Percentiles rank a stretch among this genome's conserved stretches.
Conservation (phyloP, 176 grass and related monocot genomes). For the Zea luxurians region DNA sequence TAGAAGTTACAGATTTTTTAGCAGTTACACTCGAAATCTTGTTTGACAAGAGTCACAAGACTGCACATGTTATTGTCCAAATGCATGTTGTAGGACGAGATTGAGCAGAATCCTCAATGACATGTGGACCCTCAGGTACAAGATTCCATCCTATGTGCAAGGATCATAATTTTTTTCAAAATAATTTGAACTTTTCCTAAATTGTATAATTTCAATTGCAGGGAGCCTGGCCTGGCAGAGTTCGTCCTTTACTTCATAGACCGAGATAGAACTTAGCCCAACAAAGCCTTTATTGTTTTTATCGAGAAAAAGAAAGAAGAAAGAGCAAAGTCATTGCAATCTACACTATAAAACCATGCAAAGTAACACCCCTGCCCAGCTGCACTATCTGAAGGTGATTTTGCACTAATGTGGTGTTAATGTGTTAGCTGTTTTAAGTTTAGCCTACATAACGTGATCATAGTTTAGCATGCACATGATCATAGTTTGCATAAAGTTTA, state of each 20-base stretch:
- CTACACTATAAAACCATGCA: too few relatives aligned
- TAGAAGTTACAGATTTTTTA: conserved; percentile 23
- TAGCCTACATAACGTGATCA: too few relatives aligned
- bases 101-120: not conserved
- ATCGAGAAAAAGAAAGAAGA: too few relatives aligned
- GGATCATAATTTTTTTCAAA: conserved; percentile 13
- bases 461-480: too few relatives aligned
- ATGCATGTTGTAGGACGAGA: not conserved
- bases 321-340: too few relatives aligned
- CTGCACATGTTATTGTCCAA: not conserved
- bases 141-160: conserved; percentile 25
- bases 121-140: not conserved
- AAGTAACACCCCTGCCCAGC: too few relatives aligned
- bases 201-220: too few relatives aligned
- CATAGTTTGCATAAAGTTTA: too few relatives aligned
- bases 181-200: not conserved
- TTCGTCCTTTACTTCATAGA: not conserved
- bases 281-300: not conserved
- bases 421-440: too few relatives aligned
- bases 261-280: not conserved
- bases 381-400: too few relatives aligned
- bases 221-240: too few relatives aligned
- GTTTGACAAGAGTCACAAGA: not conserved
- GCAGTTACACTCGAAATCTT: not conserved
- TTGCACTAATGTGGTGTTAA: too few relatives aligned